Evolutionary conservation across 179 eudicot genomes (phyloP).

Genomic region (Beta macrorhiza): DNA sequence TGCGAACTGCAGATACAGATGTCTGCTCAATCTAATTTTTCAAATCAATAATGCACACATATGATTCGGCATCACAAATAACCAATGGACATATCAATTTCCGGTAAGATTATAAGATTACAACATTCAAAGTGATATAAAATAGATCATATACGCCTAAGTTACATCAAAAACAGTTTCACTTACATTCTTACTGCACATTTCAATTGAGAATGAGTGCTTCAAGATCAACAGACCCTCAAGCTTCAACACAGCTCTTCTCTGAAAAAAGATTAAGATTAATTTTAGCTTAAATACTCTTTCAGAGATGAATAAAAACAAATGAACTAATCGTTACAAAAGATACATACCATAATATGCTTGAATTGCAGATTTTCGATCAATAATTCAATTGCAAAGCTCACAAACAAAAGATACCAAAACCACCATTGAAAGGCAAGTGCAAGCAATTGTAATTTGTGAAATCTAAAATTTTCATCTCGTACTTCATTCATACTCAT

Average conservation of each 20-base stretch:
- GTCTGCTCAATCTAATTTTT: not conserved
- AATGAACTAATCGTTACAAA: not conserved
- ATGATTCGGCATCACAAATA: not conserved
- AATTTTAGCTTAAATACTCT: not conserved
- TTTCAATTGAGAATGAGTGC: not conserved
- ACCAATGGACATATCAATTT: not conserved
- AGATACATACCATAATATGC: constrained; percentile 13
- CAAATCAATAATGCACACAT: not conserved
- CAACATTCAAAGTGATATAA: not conserved
- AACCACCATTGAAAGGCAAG: not conserved
- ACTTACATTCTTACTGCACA: constrained; percentile 20
- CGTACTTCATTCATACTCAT: constrained; percentile 28
- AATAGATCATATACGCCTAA: not conserved
- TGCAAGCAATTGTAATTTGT: not conserved
- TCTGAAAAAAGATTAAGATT: not conserved
- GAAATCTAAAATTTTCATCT: constrained; percentile 14
- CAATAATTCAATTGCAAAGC: not conserved
- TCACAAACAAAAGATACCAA: not conserved
- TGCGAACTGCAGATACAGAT: not conserved
- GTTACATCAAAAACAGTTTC: not conserved
- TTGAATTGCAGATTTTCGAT: not conserved
- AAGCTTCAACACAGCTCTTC: not conserved
- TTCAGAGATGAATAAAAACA: not conserved
- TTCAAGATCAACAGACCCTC: not conserved
- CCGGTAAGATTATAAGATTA: not conserved